Base-by-base conservation (phyloP, 768 basidiomycete species). In the Lactarius vividus region DNA sequence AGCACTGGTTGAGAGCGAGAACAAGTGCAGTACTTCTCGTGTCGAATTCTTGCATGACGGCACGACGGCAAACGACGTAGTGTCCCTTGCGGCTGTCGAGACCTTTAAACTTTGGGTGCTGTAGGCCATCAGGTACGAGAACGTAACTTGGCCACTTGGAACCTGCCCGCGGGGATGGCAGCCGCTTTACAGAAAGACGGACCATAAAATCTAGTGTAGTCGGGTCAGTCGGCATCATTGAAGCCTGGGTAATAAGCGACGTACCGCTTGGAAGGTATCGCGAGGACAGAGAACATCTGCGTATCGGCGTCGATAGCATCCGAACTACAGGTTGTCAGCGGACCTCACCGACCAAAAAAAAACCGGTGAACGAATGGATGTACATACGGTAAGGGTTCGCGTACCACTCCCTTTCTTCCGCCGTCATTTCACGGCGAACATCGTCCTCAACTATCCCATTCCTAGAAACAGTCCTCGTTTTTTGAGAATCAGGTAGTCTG, bases 311-410 rank as follows among this genome's bases (percentile, higher is more conserved):
- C 6, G 84, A 78, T 6, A 92, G 73, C 87, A 93, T 91, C 60
- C 90, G 83, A 13, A 92, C 89, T 90, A 31, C 10, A 29, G 8
- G 26, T 28, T 31, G 33, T 42, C 39, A 29, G 55, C 9, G 2
- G 6, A 3, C 29, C 11, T 26, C 28, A 23, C 18, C 42, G 69
- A 26, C 56, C 49, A 35, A 35, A 33, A 33, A 33, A 33, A 33
- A 62, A 57, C 59, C 31, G 52, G 20, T 31, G 46, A 44, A 13
- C 13, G 57, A 31, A 40, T 31, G 53, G 62, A 44, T 37, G 35
- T 37, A 78, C 77, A 67, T 77, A 92, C 91, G 79, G 75, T 92
- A 94, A 62, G 91, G 90, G 73, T 84, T 90, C 13, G 88, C 82
- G 84, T 84, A 88, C 84, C 87, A 90, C 31, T 74, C 74, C 69